These are phyloP conservation scores for Aethionema arabicum DNA, from an alignment of 345 rosid genomes.

Conservation along the genomic window DNA sequence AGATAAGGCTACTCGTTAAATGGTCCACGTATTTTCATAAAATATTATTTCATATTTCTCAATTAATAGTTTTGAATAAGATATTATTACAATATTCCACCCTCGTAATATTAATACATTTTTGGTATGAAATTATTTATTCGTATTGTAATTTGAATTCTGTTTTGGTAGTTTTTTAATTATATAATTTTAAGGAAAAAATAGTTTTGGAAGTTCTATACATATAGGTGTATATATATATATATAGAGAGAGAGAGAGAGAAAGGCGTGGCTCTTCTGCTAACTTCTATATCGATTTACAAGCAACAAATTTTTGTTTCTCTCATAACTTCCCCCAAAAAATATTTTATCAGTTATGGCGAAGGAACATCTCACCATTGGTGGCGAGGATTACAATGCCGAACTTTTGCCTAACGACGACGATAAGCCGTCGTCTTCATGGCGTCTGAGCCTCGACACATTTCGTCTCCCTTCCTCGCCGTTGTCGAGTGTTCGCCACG, in stretches of 20 bases:
- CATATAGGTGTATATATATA: too few species aligned
- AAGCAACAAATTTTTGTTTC: slow-evolving; percentile 21
- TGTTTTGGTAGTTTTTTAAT: too few species aligned
- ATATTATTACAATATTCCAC: too few species aligned
- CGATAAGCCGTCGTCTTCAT: slow-evolving; percentile 34
- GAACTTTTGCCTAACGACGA: slow-evolving; percentile 32
- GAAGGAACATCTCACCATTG: slow-evolving; percentile 21
- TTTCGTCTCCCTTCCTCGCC: slow-evolving; percentile 40
- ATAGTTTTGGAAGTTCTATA: background rate
- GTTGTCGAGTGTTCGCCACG: slow-evolving; percentile 1
- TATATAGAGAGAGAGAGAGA: background rate
- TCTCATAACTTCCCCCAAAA: slow-evolving; percentile 29
- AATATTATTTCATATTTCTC: too few species aligned
- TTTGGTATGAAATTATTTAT: too few species aligned
- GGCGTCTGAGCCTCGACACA: slow-evolving; percentile 50
- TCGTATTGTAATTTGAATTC: too few species aligned
- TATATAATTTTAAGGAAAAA: too few species aligned
- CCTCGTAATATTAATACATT: too few species aligned
- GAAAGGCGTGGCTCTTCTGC: background rate
- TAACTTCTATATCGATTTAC: background rate
- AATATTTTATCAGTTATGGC: slow-evolving; percentile 18
- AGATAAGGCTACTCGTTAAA: too few species aligned
- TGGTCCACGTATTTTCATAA: too few species aligned
- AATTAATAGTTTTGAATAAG: too few species aligned
- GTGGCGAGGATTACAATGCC: slow-evolving; percentile 28